Conservation (phyloP, 2,329 filamentous ascomycete species). For the Xylariaceae sp. region DNA sequence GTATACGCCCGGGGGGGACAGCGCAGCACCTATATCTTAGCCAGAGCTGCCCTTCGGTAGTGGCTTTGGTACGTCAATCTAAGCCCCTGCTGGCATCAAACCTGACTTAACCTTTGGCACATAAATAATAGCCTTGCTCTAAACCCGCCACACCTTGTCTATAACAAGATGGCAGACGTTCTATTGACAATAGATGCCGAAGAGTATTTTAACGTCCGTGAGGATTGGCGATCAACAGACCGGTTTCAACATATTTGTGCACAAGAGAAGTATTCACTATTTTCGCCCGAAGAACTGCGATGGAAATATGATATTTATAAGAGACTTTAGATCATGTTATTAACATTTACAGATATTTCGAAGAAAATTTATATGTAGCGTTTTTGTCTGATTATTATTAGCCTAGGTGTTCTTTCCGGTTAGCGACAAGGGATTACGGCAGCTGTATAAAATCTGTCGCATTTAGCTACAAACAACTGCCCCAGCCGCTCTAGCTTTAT, state of each 20-base stretch:
- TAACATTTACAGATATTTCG: too few species aligned
- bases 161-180: background rate
- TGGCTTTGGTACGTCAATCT: slow-evolving; percentile 4
- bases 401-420: too few species aligned
- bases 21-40: background rate
- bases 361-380: too few species aligned
- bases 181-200: background rate
- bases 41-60: background rate
- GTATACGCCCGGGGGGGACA: background rate
- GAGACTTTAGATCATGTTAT: background rate
- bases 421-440: too few species aligned
- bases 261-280: slow-evolving; percentile 1
- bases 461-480: too few species aligned
- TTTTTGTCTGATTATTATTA: too few species aligned
- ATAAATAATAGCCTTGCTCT: slow-evolving; percentile 2
- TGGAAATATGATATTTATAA: slow-evolving; percentile 5
- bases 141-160: background rate
- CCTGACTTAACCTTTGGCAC: slow-evolving; percentile 2
- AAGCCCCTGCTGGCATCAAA: background rate
- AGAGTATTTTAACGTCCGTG: background rate
- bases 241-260: slow-evolving; percentile 6
- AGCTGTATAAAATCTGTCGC: too few species aligned
- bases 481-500: too few species aligned
- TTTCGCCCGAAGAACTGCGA: slow-evolving; percentile 12
- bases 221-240: background rate